Evolutionary conservation across 768 basidiomycete species (phyloP), one percentile per base, ranked within the genome.

Genomic region (Mrakia hoshinonis): DNA sequence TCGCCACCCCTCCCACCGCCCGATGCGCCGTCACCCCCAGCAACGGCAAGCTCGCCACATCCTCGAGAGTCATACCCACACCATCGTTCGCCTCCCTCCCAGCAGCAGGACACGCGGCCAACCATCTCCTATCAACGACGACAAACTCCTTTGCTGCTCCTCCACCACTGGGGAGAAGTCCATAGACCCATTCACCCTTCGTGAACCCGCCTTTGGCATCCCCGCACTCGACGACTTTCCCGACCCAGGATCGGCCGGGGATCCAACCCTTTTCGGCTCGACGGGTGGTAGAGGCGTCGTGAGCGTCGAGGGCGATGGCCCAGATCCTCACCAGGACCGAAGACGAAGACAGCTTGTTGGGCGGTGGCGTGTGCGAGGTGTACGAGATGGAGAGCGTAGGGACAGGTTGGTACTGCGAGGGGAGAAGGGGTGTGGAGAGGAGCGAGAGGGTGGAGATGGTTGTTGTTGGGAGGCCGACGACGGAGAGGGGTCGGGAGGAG

Each of bases 141-240:
- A 76, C 43, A 52, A 76, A 72, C 22, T 75, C 74, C 5, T 75
- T 75, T 22, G 77, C 71, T 3, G 76, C 73, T 31, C 74, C 74
- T 7, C 75, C 77, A 22, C 76, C 76, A 34, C 61, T 47, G 26
- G 36, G 61, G 18, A 70, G 38, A 51, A 78, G 39, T 1, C 77
- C 78, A 68, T 73, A 78, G 0, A 78, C 76, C 18, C 76, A 66
- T 15, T 77, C 77, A 22, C 77, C 76, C 48, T 72, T 74, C 68
- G 38, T 60, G 63, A 76, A 68, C 61, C 68, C 29, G 18, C 29
- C 31, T 3, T 34, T 34, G 7, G 24, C 15, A 13, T 69, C 65
- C 31, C 78, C 78, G 3, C 46, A 49, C 60, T 77, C 75, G 11
- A 77, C 36, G 0, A 77, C 77, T 61, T 75, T 77, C 18, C 78